Evolutionary conservation across 2,329 filamentous ascomycete species (phyloP), one percentile per base, ranked within the genome.

Genomic region (Emergomyces africanus): DNA sequence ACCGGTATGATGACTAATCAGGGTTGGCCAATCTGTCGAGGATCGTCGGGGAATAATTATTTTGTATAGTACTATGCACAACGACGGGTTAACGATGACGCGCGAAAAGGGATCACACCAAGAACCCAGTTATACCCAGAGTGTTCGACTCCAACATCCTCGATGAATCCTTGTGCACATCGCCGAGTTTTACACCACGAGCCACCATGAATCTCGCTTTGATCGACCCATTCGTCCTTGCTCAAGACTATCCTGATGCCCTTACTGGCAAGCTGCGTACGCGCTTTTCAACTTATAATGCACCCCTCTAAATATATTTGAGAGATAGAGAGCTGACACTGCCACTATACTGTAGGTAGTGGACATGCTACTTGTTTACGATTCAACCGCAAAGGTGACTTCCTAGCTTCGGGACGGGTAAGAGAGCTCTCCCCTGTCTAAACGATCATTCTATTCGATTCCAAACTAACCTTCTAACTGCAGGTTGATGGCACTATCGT

Each of bases 331-430:
- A 51, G 4, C 28, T 25, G 28, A 44, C 14, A 35, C 35, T 59
- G 58, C 61, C 65, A n/a, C 62, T 61, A 39, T 59, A 63, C 39
- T 57, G 33, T 59, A 83, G 80, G 78, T 66, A 83, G 79, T 68
- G 83, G 84, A 54, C 83, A 85, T 72, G 81, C 83, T 54, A 83
- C 83, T 41, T 84, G 81, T 67, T 77, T 86, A 61, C 89, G 92
- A 64, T 99, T 99, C 81, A 96, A 92, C 70, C 89, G 90, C 70
- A 89, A 86, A 70, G 94, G 94, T 73, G 92, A 99, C 74, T 91
- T 94, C 67, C 85, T 99, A 63, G 94, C 94, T 50, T 95, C 91
- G 35, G 94, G 94, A 64, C 86, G 94, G 70, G 89, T 90, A 72
- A 61, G 73, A 69, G 15, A n/a, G 30, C 30, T 30, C 4, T 33